Evolutionary conservation across 495 filamentous ascomycete species (phyloP).

Genomic region (Penicillium bialowiezense): DNA sequence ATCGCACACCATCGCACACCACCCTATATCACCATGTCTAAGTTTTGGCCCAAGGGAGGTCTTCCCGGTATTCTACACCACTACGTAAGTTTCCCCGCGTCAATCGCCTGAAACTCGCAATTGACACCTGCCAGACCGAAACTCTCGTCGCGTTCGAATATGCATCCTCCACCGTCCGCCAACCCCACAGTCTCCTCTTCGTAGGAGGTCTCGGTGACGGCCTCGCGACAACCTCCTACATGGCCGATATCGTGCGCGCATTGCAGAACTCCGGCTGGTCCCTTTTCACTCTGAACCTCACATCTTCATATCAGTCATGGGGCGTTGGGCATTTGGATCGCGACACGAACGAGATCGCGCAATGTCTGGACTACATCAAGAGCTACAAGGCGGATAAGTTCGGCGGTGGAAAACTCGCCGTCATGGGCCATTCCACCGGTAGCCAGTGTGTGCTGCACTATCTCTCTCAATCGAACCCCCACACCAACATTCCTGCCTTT

Average conservation of each 20-base stretch:
- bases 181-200: slow-evolving; percentile 71
- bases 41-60: slow-evolving; percentile 49
- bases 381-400: slow-evolving; percentile 36
- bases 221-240: slow-evolving; percentile 65
- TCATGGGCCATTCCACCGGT: slow-evolving; percentile 84
- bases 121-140: slow-evolving; percentile 34
- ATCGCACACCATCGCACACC: background rate
- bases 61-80: slow-evolving; percentile 56
- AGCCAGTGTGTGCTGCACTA: slow-evolving; percentile 84
- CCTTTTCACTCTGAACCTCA: slow-evolving; percentile 60
- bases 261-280: slow-evolving; percentile 60
- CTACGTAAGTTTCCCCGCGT: slow-evolving; percentile 35
- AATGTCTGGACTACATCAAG: slow-evolving; percentile 68
- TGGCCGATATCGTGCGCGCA: slow-evolving; percentile 45
- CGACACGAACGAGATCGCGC: slow-evolving; percentile 72
- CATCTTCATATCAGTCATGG: slow-evolving; percentile 68
- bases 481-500: slow-evolving; percentile 26
- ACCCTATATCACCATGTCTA: slow-evolving; percentile 41
- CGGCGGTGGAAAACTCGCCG: slow-evolving; percentile 57
- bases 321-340: slow-evolving; percentile 63
- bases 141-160: slow-evolving; percentile 47
- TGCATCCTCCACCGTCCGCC: slow-evolving; percentile 23
- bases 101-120: background rate
- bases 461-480: slow-evolving; percentile 38
- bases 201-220: slow-evolving; percentile 81